These are phyloP conservation scores for Ambispora gerdemannii DNA, from an alignment of 192 early-diverging fungal species.

Conservation along the genomic window DNA sequence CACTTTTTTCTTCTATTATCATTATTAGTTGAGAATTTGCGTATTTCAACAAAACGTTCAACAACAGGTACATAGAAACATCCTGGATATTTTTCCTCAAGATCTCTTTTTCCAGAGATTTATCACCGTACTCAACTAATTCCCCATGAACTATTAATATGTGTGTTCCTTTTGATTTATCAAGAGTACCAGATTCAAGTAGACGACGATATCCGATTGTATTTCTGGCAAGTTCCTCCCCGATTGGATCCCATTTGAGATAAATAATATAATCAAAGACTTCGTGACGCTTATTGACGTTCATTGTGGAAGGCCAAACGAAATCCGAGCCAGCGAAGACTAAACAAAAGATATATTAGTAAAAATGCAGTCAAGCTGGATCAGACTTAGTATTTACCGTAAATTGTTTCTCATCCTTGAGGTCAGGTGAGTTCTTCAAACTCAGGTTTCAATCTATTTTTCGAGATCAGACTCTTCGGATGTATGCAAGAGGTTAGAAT, in stretches of 20 bases:
- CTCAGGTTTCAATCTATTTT: slow-evolving; percentile 7
- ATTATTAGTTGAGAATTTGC: slow-evolving; percentile 7
- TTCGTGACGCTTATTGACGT: neutral
- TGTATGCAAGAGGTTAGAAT: neutral
- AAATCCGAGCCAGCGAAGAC: slow-evolving; percentile 1
- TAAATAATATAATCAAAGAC: neutral
- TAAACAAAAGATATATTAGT: neutral
- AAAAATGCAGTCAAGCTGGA: neutral
- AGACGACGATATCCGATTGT: neutral
- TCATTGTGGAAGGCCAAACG: neutral
- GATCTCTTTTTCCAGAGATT: slow-evolving; percentile 5
- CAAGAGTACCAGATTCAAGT: neutral
- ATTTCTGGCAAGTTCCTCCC: neutral
- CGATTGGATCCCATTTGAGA: neutral
- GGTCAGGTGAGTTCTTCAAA: slow-evolving; percentile 19
- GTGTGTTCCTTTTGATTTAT: slow-evolving; percentile 6
- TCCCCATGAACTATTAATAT: slow-evolving; percentile 5
- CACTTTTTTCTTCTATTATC: slow-evolving; percentile 20
- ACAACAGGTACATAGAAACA: slow-evolving; percentile 13
- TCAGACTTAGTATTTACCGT: slow-evolving; percentile 3
- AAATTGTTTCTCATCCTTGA: slow-evolving; percentile 26
- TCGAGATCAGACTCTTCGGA: slow-evolving; percentile 15
- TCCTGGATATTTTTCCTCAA: slow-evolving; percentile 1
- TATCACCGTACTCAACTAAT: neutral
- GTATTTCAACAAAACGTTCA: slow-evolving; percentile 7